phyloP scores from a whole-genome alignment of 2,329 filamentous ascomycete genomes.

The Tolypocladium guangdongense region DNA sequence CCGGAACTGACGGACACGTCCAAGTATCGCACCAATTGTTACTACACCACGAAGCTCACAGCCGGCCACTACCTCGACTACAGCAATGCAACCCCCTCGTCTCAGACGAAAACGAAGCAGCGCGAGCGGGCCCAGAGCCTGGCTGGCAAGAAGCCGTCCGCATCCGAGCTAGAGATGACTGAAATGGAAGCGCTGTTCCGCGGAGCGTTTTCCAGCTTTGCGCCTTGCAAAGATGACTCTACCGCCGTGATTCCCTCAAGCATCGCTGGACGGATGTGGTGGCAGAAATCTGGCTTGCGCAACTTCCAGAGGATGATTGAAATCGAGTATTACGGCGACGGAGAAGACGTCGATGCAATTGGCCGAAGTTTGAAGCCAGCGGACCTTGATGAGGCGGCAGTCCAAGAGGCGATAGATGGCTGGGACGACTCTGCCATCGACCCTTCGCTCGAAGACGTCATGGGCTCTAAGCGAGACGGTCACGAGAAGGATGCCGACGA shows the following conservation, averaged over 20 bases:
- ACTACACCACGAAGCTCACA: slow-evolving; percentile 55
- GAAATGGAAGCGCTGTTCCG: slow-evolving; percentile 68
- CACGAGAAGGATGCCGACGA: slow-evolving; percentile 61
- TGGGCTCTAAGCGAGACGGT: slow-evolving; percentile 41
- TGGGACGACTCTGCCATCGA: slow-evolving; percentile 49
- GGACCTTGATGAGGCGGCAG: slow-evolving; percentile 39
- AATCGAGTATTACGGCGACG: slow-evolving; percentile 31
- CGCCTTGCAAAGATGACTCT: slow-evolving; percentile 63
- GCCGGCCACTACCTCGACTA: slow-evolving; percentile 62
- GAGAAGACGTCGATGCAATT: slow-evolving; percentile 24
- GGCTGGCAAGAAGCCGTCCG: slow-evolving; percentile 46
- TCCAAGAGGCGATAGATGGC: slow-evolving; percentile 44
- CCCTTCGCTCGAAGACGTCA: slow-evolving; percentile 42
- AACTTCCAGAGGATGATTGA: slow-evolving; percentile 56
- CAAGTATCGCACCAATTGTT: slow-evolving; percentile 44
- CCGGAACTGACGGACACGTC: slow-evolving; percentile 45
- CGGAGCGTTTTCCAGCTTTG: slow-evolving; percentile 70
- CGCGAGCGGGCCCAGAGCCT: slow-evolving; percentile 61
- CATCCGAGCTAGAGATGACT: slow-evolving; percentile 45
- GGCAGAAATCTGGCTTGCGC: slow-evolving; percentile 58
- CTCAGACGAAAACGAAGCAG: slow-evolving; percentile 49
- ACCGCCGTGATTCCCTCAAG: slow-evolving; percentile 58
- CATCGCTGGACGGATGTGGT: slow-evolving; percentile 62
- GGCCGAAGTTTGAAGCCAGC: slow-evolving; percentile 17
- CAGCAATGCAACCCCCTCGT: slow-evolving; percentile 48